These are phyloP conservation scores for Pseudonitzschia multistriata DNA, from an alignment of 108 stramenopile genomes.

Conservation along the genomic window DNA sequence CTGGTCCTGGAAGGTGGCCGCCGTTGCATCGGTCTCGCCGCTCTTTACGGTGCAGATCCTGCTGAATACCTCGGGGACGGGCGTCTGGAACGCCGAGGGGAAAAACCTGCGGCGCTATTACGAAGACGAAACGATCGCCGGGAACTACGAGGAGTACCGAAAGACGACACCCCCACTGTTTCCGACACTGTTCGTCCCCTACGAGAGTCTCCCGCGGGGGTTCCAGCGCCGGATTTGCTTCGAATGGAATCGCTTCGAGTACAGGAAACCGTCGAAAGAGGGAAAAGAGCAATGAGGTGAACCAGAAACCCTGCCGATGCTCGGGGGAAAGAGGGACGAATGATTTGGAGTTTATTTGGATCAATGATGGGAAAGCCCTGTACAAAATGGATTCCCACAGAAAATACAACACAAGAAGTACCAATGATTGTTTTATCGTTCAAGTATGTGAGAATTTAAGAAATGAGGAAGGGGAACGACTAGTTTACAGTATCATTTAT, in stretches of 20 bases:
- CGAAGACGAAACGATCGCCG: conserved; percentile 37
- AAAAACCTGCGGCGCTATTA: conserved; percentile 66
- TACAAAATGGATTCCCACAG: too few relatives aligned
- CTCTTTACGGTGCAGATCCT: conserved; percentile 66
- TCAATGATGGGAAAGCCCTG: too few relatives aligned
- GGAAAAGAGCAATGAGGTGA: too few relatives aligned
- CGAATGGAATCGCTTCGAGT: conserved; percentile 66
- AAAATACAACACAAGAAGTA: too few relatives aligned
- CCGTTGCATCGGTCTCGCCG: conserved; percentile 50
- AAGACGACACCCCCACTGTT: conserved; percentile 55
- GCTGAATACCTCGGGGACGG: conserved; percentile 48
- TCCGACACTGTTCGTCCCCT: conserved; percentile 24
- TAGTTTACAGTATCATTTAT: too few relatives aligned
- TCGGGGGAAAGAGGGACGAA: background rate
- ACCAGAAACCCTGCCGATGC: background rate
- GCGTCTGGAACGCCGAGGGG: conserved; percentile 66
- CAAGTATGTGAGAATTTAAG: too few relatives aligned
- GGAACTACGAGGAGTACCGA: conserved; percentile 47
- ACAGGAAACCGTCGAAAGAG: conserved; percentile 19
- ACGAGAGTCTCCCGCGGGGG: conserved; percentile 40
- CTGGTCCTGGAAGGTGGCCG: background rate
- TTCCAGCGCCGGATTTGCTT: conserved; percentile 55
- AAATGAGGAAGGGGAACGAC: too few relatives aligned
- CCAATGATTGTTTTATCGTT: too few relatives aligned
- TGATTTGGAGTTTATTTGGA: background rate